Evolutionary conservation across 768 basidiomycete species (phyloP).

Genomic region (Tricholoma terreum): DNA sequence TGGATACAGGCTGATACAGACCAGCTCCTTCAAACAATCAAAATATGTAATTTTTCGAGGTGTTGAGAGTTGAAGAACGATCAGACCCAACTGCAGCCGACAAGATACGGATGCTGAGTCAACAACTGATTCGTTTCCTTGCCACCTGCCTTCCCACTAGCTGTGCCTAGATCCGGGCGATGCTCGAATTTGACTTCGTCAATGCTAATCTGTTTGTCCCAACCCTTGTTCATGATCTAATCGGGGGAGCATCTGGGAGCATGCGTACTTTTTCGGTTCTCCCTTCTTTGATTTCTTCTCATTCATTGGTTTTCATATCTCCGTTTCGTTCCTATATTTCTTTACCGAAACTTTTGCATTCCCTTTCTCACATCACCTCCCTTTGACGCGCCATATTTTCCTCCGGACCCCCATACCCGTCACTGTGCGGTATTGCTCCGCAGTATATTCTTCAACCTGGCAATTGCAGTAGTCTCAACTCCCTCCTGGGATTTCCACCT

Average conservation of each 20-base stretch:
- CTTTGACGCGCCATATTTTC: background rate
- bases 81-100: background rate
- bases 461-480: constrained; percentile 18
- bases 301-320: constrained; percentile 17
- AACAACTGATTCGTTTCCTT: constrained; percentile 15
- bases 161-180: constrained; percentile 38
- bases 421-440: constrained; percentile 6
- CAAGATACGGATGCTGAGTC: background rate
- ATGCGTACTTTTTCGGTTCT: constrained; percentile 15
- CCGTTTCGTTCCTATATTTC: constrained; percentile 12
- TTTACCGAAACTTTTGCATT: constrained; percentile 2
- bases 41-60: too few relatives aligned
- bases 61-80: too few relatives aligned
- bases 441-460: constrained; percentile 19
- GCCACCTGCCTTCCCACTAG: constrained; percentile 17
- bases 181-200: constrained; percentile 8
- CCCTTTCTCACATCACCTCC: background rate
- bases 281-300: constrained; percentile 13
- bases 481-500: constrained; percentile 24
- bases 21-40: too few relatives aligned
- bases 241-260: constrained; percentile 2
- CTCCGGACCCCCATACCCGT: too few relatives aligned
- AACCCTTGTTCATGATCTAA: constrained; percentile 7
- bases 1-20: too few relatives aligned
- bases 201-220: constrained; percentile 4